Conservation (phyloP, 371 early-diverging fungal species). For the Mortierella sp. region DNA sequence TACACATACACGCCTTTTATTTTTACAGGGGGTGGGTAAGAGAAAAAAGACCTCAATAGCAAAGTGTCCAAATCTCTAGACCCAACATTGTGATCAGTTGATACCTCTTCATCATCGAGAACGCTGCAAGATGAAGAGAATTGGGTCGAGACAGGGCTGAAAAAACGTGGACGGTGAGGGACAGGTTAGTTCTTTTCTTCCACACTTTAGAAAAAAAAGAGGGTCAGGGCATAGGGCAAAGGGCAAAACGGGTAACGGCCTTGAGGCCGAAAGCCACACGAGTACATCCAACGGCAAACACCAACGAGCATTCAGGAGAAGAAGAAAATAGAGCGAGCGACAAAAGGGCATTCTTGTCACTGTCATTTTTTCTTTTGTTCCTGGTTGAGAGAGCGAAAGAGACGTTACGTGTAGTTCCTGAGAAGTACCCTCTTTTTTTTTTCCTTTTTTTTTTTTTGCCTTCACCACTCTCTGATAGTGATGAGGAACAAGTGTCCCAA, state of each 20-base stretch:
- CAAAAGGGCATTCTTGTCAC: constrained; percentile 7
- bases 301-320: not conserved
- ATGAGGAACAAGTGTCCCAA: not conserved
- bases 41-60: too few species aligned
- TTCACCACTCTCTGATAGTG: not conserved
- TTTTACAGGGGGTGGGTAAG: not conserved
- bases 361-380: not conserved
- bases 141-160: not conserved
- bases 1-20: not conserved
- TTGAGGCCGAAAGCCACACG: constrained; percentile 1
- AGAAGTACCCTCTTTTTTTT: not conserved
- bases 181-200: not conserved
- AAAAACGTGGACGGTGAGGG: not conserved
- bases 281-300: not conserved
- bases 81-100: not conserved
- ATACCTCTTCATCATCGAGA: too few species aligned
- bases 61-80: not conserved
- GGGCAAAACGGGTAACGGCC: not conserved
- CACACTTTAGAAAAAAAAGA: not conserved
- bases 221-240: not conserved
- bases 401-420: too few species aligned
- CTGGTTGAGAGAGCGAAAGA: too few species aligned
- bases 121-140: too few species aligned
- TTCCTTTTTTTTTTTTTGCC: not conserved
- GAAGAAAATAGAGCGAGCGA: not conserved